phyloP scores from a whole-genome alignment of 202 grass and related monocot genomes.

The Panicum virgatum region DNA sequence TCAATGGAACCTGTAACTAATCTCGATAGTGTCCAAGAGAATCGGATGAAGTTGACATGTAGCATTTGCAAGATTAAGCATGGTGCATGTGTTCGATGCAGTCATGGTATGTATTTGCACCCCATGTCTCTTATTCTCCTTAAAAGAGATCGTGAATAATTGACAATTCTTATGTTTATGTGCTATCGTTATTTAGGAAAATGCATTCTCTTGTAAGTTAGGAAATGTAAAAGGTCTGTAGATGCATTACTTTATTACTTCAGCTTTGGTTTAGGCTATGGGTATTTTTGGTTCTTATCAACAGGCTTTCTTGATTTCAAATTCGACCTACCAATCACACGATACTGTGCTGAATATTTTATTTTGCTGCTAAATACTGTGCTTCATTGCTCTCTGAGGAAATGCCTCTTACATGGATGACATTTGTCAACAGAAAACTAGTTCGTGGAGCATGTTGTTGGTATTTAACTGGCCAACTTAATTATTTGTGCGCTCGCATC shows the following conservation, averaged over 20 bases:
- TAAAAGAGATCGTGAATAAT: slow-evolving; percentile 16
- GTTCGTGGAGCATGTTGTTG: slow-evolving; percentile 6
- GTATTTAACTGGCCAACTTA: slow-evolving; percentile 10
- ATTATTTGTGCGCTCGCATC: slow-evolving; percentile 11
- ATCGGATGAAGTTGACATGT: slow-evolving; percentile 71
- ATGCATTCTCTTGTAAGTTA: not conserved
- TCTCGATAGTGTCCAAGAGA: slow-evolving; percentile 52
- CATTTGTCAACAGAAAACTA: slow-evolving; percentile 17
- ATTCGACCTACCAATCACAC: not conserved
- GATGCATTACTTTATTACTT: not conserved
- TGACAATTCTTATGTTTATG: not conserved
- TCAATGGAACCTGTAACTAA: slow-evolving; percentile 78
- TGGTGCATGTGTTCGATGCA: slow-evolving; percentile 91
- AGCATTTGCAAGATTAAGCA: slow-evolving; percentile 95
- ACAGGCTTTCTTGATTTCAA: slow-evolving; percentile 9
- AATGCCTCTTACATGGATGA: not conserved
- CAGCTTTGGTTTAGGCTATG: not conserved
- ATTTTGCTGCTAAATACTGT: not conserved
- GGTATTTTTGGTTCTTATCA: not conserved
- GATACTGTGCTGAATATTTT: not conserved
- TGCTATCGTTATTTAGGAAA: slow-evolving; percentile 6
- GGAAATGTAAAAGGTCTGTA: not conserved
- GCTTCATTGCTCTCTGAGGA: not conserved
- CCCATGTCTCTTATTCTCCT: slow-evolving; percentile 2
- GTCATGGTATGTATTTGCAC: slow-evolving; percentile 79